A percentile compares a stretch with the other conserved stretches of the same genome.
These are phyloP conservation scores for Astrothelium macrocarpum DNA, from an alignment of 495 filamentous ascomycete species.

Conservation along the genomic window DNA sequence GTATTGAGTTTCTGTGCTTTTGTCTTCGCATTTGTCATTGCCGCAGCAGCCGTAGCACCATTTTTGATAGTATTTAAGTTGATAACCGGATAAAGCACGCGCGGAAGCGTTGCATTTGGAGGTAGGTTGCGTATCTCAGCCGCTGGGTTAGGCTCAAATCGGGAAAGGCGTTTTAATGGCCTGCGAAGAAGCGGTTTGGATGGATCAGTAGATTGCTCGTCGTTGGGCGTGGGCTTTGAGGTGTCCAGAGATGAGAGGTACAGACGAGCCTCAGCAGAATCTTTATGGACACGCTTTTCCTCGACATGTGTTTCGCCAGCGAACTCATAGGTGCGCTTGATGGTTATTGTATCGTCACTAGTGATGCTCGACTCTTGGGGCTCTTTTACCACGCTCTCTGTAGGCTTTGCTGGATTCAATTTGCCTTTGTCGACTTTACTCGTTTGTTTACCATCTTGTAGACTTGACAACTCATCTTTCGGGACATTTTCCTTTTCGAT, in stretches of 20 bases:
- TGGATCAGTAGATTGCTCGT: slow-evolving; percentile 9
- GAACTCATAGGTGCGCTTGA: slow-evolving; percentile 83
- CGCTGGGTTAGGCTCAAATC: slow-evolving; percentile 66
- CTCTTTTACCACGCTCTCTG: background rate
- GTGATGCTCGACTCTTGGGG: background rate
- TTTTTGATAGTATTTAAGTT: slow-evolving; percentile 13
- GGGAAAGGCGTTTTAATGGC: slow-evolving; percentile 61
- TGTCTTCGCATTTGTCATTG: slow-evolving; percentile 27
- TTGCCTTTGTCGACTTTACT: background rate
- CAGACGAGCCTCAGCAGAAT: slow-evolving; percentile 71
- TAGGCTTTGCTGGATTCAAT: background rate
- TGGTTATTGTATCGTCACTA: slow-evolving; percentile 54
- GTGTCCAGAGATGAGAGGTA: slow-evolving; percentile 46
- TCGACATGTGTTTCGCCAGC: slow-evolving; percentile 74
- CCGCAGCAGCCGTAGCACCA: slow-evolving; percentile 36
- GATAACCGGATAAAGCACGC: slow-evolving; percentile 34
- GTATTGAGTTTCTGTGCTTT: slow-evolving; percentile 84
- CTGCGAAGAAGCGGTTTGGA: slow-evolving; percentile 43
- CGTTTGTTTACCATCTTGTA: background rate
- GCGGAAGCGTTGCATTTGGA: slow-evolving; percentile 25
- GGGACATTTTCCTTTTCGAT: background rate
- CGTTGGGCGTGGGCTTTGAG: background rate
- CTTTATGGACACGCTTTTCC: slow-evolving; percentile 65
- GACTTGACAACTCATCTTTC: background rate
- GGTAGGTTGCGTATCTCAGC: slow-evolving; percentile 29